Evolutionary conservation across 1,284 basidiomycete species (phyloP).

Genomic region (Pseudozyma hubeiensis): DNA sequence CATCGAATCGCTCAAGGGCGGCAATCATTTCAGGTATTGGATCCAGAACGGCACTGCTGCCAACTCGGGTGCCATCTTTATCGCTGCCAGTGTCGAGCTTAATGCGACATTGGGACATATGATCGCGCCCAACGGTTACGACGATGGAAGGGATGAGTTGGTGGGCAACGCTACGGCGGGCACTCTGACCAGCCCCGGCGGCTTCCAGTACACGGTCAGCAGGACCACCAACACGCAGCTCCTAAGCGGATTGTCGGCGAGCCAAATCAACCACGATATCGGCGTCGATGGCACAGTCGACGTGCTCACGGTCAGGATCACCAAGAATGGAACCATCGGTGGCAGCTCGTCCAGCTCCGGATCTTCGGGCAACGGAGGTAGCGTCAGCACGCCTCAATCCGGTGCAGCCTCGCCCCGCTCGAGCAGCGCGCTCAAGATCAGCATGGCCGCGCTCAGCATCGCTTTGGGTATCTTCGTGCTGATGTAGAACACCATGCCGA

Average conservation of each 20-base stretch:
- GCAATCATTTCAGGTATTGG: slow-evolving; percentile 66
- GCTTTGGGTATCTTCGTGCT: background rate
- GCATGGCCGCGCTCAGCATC: slow-evolving; percentile 2
- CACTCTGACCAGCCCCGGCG: slow-evolving; percentile 50
- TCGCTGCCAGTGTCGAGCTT: slow-evolving; percentile 62
- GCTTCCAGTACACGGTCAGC: slow-evolving; percentile 55
- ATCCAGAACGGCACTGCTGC: slow-evolving; percentile 59
- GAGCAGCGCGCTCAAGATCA: background rate
- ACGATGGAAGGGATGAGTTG: slow-evolving; percentile 59
- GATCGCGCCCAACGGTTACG: slow-evolving; percentile 64
- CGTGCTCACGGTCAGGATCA: slow-evolving; percentile 59
- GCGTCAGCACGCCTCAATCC: slow-evolving; percentile 25
- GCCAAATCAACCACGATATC: slow-evolving; percentile 64
- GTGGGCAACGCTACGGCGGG: slow-evolving; percentile 59
- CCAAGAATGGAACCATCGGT: slow-evolving; percentile 55
- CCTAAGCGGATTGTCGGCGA: slow-evolving; percentile 34
- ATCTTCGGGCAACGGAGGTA: slow-evolving; percentile 3
- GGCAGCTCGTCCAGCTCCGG: slow-evolving; percentile 7
- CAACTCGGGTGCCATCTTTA: slow-evolving; percentile 59
- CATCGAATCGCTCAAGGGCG: slow-evolving; percentile 59
- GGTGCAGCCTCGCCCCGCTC: slow-evolving; percentile 7
- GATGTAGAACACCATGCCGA: no score
- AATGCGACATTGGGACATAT: slow-evolving; percentile 48
- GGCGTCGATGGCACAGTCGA: slow-evolving; percentile 57
- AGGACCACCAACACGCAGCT: slow-evolving; percentile 31